Evolutionary conservation across 352 stramenopile species (phyloP), one percentile per base, ranked within the genome.

Genomic region (Phytophthora kernoviae): DNA sequence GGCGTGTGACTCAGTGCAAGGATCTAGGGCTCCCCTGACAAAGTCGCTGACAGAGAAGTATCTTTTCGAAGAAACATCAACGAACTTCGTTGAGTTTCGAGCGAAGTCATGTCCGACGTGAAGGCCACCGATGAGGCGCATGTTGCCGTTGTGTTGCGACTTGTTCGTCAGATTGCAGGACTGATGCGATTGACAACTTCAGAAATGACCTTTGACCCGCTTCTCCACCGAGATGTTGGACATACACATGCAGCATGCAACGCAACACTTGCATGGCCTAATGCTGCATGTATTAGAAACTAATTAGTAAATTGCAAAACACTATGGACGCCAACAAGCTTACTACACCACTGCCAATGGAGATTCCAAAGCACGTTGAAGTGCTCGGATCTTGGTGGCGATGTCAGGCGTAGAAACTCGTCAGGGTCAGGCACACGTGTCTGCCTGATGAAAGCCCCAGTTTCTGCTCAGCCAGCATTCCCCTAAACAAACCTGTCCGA

Each of bases 401-500:
- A n/a, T n/a, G n/a, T n/a, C n/a, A n/a, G n/a, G 46, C 34, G 47
- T 32, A 54, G 21, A 54, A 24, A 54, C 32, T 54, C 21, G 47
- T 18, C 24, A 15, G 32, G 58, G 52, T 59, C 58, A 59, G 52
- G 58, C 52, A 54, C 27, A n/a, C 20, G 51, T 41, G 58, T 34
- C 33, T 20, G 58, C 43, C 33, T 20, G 1, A 14, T 36, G 20
- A 21, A 40, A 14, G 34, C 34, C 26, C 58, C 52, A 52, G 48
- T 32, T 56, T 39, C 57, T 17, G n/a, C n/a, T n/a, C n/a, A n/a
- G n/a, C n/a, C n/a, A n/a, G n/a, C n/a, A n/a, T n/a, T n/a, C n/a
- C n/a, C n/a, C n/a, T n/a, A n/a, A n/a, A n/a, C n/a, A n/a, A n/a
- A n/a, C n/a, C n/a, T n/a, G n/a, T n/a, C n/a, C n/a, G n/a, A n/a